Evolutionary conservation across 1,139 yeast genomes (phyloP), one percentile per base, ranked within the genome.

Genomic region (Suhomyces guaymorum): DNA sequence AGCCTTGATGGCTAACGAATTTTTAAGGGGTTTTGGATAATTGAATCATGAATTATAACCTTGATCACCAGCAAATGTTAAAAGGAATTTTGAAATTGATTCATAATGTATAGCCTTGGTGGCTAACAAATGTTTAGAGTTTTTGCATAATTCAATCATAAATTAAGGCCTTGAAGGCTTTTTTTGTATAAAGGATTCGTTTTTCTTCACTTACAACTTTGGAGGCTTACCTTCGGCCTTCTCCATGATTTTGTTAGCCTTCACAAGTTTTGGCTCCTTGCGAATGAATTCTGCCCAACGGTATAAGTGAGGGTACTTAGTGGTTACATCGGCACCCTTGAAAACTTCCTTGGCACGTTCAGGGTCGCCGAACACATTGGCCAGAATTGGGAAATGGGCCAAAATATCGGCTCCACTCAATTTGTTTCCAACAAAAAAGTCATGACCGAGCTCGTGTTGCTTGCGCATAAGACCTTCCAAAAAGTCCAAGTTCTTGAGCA

Each of bases 381-480:
- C 52, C 20, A 37, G 39, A 24, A 68, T 28, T 1, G 74, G 73
- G 52, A 60, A 69, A n/a, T 51, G 43, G 34, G 67, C 56, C 15
- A 64, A 57, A 24, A 69, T 54, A 42, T 69, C 75, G 1, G 73
- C 75, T 5, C 51, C 70, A 15, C 69, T 54, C 37, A 69, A 52
- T 36, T 57, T 55, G 33, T 51, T 45, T 12, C 70, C 75, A 11
- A 67, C 72, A 43, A 69, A 63, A 38, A 48, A 66, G 3, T 54
- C 52, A 8, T 49, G 44, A 3, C 54, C 49, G 10, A 51, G 51
- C 11, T 52, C 52, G 25, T 54, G n/a, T n/a, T n/a, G n/a, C n/a
- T n/a, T n/a, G n/a, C n/a, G n/a, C n/a, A n/a, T n/a, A n/a, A n/a
- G n/a, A n/a, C n/a, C n/a, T n/a, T 69, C 72, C 47, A 68, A 57